Conservation (phyloP, 805 yeast species). For the Wickerhamomyces mucosus region DNA sequence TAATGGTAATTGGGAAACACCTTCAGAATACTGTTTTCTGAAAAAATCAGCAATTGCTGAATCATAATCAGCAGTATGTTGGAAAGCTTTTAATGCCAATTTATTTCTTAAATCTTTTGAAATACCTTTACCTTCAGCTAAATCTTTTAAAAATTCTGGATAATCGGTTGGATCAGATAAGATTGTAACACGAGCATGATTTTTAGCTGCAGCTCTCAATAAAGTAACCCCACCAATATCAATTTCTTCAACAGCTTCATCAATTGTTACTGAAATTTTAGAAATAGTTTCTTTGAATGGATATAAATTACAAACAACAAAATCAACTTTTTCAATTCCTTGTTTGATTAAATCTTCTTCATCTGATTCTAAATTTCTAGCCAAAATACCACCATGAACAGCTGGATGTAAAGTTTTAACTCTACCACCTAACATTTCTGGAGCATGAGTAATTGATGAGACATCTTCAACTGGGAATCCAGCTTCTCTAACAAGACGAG, state of each 20-base stretch:
- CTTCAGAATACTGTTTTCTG: constrained; percentile 94
- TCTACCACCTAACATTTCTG: constrained; percentile 98
- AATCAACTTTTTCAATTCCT: constrained; percentile 92
- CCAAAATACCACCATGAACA: constrained; percentile 95
- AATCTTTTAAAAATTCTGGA: constrained; percentile 76
- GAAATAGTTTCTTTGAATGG: constrained; percentile 97
- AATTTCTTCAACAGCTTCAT: constrained; percentile 96
- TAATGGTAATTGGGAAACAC: constrained; percentile 79
- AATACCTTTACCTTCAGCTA: constrained; percentile 52
- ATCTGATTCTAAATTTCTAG: constrained; percentile 86
- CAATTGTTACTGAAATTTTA: constrained; percentile 89
- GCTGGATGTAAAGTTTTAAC: constrained; percentile 98
- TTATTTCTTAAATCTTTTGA: constrained; percentile 66
- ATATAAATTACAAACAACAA: constrained; percentile 93
- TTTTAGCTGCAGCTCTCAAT: constrained; percentile 97
- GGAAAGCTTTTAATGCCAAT: constrained; percentile 93
- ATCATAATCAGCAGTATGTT: constrained; percentile 97
- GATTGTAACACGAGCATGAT: constrained; percentile 93
- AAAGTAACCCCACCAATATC: constrained; percentile 98
- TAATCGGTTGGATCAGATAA: constrained; percentile 93
- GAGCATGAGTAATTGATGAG: constrained; percentile 91
- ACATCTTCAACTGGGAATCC: constrained; percentile 98
- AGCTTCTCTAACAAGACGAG: constrained; percentile 87
- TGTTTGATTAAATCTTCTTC: constrained; percentile 82
- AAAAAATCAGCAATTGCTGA: constrained; percentile 92